These are phyloP conservation scores for Crithidia acanthocephali DNA, from an alignment of 208 protist genomes.

Conservation along the genomic window DNA sequence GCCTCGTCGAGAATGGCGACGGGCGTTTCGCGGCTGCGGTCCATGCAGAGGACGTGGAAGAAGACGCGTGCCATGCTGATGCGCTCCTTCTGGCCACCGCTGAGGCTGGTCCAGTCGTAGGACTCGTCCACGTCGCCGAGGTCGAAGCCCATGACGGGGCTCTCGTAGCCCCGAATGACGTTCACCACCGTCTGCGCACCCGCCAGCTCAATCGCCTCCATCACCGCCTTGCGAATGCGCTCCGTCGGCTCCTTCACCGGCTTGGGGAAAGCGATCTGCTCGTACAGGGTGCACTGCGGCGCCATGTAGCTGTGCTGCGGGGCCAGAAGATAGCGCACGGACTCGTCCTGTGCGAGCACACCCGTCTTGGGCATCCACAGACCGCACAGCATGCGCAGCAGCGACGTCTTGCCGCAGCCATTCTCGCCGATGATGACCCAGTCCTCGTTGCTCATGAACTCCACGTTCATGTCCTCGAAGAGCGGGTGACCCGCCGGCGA, in stretches of 20 bases:
- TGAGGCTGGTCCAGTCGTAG: conserved; percentile 87
- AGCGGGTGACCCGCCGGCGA: conserved; percentile 71
- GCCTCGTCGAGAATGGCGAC: conserved; percentile 87
- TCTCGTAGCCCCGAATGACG: conserved; percentile 74
- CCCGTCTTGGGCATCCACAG: conserved; percentile 76
- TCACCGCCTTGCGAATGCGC: conserved; percentile 40
- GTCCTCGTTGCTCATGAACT: conserved; percentile 67
- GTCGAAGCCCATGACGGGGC: conserved; percentile 66
- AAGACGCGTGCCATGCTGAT: conserved; percentile 89
- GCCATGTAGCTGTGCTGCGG: conserved; percentile 88
- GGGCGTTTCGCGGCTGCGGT: conserved; percentile 53
- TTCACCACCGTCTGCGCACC: conserved; percentile 77
- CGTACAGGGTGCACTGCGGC: conserved; percentile 80
- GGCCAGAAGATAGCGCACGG: conserved; percentile 63
- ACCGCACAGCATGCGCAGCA: conserved; percentile 83
- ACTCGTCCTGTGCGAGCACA: conserved; percentile 42
- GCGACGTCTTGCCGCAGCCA: conserved; percentile 86
- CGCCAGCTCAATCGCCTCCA: conserved; percentile 68
- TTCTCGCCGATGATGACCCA: conserved; percentile 89
- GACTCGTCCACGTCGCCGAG: conserved; percentile 47
- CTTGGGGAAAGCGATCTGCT: conserved; percentile 83
- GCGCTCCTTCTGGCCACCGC: conserved; percentile 88
- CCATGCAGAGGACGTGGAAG: conserved; percentile 76
- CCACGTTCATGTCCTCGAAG: conserved; percentile 57
- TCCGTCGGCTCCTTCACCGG: conserved; percentile 25